Conservation (phyloP, 306 rosid species). For the Castanea sativa region DNA sequence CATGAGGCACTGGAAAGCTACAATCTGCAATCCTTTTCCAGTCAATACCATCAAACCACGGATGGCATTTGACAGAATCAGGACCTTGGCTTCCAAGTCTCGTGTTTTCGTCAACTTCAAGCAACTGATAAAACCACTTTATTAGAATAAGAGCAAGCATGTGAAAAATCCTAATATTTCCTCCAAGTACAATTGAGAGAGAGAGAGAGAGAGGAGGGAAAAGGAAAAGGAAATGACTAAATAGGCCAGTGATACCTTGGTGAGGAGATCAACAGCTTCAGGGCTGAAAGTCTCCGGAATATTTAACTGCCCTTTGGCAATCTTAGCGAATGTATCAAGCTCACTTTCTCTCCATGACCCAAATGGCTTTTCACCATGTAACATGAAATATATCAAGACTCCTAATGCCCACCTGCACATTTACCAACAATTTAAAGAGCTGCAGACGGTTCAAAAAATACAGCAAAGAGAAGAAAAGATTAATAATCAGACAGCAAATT, state of each 20-base stretch:
- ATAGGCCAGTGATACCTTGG: constrained; percentile 59
- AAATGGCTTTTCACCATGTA: constrained; percentile 83
- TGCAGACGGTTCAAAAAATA: constrained; percentile 1
- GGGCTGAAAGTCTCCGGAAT: constrained; percentile 78
- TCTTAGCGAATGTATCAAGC: constrained; percentile 80
- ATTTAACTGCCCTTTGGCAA: constrained; percentile 75
- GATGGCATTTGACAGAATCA: constrained; percentile 63
- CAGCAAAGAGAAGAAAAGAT: constrained; percentile 8
- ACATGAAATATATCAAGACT: constrained; percentile 79
- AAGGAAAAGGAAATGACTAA: background rate
- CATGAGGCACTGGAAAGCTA: constrained; percentile 61
- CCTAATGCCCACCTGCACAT: constrained; percentile 94
- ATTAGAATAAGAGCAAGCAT: constrained; percentile 23
- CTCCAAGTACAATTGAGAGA: background rate
- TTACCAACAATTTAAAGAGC: constrained; percentile 9
- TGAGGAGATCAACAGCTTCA: constrained; percentile 75
- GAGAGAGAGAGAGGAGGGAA: background rate
- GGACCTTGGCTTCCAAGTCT: constrained; percentile 84
- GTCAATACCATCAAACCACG: constrained; percentile 83
- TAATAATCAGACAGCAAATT: background rate
- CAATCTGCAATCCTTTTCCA: constrained; percentile 61
- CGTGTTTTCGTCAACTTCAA: constrained; percentile 74
- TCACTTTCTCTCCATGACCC: constrained; percentile 97
- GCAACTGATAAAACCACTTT: constrained; percentile 57
- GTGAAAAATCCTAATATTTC: constrained; percentile 15